Conservation (phyloP, 768 basidiomycete species). For the Lepiota subincarnata region DNA sequence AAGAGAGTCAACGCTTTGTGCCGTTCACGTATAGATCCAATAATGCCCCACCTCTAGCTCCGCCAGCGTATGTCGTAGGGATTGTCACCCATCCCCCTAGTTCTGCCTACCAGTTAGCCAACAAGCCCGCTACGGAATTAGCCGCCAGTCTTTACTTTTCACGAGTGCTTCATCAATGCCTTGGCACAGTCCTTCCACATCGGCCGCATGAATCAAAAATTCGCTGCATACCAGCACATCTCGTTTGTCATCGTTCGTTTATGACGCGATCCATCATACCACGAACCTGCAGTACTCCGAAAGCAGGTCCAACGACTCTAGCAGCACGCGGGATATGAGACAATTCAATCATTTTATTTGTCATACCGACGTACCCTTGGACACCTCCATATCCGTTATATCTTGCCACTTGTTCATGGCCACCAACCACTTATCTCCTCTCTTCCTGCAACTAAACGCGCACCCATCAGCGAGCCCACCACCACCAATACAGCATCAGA, state of each 20-base stretch:
- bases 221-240: conserved; percentile 51
- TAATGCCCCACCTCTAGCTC: conserved; percentile 70
- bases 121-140: not conserved
- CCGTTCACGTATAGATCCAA: not conserved
- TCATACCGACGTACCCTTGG: conserved; percentile 48
- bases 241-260: not conserved
- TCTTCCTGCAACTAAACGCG: conserved; percentile 68
- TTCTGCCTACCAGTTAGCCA: conserved; percentile 40
- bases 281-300: conserved; percentile 76
- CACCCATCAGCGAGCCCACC: not conserved
- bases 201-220: conserved; percentile 95
- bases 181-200: conserved; percentile 95
- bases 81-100: conserved; percentile 90
- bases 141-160: conserved; percentile 44
- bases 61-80: conserved; percentile 96
- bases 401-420: conserved; percentile 99
- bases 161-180: conserved; percentile 94
- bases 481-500: not conserved
- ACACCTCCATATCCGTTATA: conserved; percentile 91
- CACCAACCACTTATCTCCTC: conserved; percentile 79
- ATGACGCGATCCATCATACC: not conserved
- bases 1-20: not conserved
- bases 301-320: conserved; percentile 76
- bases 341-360: not conserved
- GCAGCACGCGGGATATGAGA: not conserved